Percentiles rank a stretch among this genome's conserved stretches.
These are phyloP conservation scores for Zalaria obscura DNA, from an alignment of 2,329 filamentous ascomycete species.

Conservation along the genomic window DNA sequence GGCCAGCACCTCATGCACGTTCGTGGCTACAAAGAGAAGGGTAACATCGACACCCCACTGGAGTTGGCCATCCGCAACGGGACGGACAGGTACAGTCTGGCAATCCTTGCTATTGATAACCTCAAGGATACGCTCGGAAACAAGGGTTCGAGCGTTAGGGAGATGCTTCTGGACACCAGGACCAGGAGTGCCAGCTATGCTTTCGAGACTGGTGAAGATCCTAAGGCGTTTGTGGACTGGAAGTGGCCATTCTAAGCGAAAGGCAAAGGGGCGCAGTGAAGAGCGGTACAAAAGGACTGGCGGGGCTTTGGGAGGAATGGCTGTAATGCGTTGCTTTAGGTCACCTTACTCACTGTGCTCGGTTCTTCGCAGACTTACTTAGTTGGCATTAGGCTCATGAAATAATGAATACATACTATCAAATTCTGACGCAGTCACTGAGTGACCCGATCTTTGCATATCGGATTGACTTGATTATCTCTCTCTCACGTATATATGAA, in stretches of 20 bases:
- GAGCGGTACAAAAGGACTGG: too few species aligned
- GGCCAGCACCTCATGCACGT: slow-evolving; percentile 57
- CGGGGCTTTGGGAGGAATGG: too few species aligned
- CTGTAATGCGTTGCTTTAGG: too few species aligned
- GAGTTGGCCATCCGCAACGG: slow-evolving; percentile 66
- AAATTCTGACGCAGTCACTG: too few species aligned
- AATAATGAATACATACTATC: too few species aligned
- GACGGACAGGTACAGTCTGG: slow-evolving; percentile 62
- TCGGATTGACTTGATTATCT: too few species aligned
- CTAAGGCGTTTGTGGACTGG: slow-evolving; percentile 51
- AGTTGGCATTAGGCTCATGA: too few species aligned
- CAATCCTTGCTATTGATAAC: slow-evolving; percentile 62
- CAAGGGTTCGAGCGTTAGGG: slow-evolving; percentile 45
- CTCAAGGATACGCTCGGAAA: slow-evolving; percentile 47
- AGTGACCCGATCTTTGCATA: too few species aligned
- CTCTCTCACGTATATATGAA: too few species aligned
- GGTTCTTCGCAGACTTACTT: too few species aligned
- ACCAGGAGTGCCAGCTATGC: slow-evolving; percentile 49
- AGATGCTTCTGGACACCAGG: slow-evolving; percentile 50
- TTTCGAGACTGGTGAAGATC: slow-evolving; percentile 58
- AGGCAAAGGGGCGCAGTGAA: too few species aligned
- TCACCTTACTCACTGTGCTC: too few species aligned
- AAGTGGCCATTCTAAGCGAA: slow-evolving; percentile 37
- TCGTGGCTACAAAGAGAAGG: slow-evolving; percentile 70
- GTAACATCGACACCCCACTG: slow-evolving; percentile 69